Percentiles rank a stretch among this genome's conserved stretches.
Conservation (phyloP, 140 eudicot species). For the Ambrosia hybrid region DNA sequence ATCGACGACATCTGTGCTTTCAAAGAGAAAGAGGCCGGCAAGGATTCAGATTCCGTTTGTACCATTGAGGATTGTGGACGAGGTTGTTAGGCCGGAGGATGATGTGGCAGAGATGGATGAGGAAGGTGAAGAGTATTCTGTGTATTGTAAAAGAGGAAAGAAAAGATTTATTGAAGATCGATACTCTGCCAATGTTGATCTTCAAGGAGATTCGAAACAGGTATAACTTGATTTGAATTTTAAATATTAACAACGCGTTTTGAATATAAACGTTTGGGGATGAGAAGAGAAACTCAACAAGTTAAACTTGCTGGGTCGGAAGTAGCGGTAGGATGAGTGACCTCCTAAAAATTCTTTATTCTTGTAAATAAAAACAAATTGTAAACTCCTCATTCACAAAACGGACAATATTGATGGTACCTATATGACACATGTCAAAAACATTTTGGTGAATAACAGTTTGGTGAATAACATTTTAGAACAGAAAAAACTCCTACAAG, state of each 20-base stretch:
- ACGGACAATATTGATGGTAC: no score
- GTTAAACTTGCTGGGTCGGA: no score
- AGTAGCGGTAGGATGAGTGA: no score
- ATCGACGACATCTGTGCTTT: conserved; percentile 28
- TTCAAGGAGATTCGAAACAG: conserved; percentile 67
- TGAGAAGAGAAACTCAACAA: no score
- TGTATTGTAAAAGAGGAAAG: conserved; percentile 73
- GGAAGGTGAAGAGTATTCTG: conserved; percentile 62
- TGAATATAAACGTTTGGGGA: neutral
- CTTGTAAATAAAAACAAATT: no score
- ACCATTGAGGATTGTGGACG: conserved; percentile 31
- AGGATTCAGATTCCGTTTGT: conserved; percentile 62
- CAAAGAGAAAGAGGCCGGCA: conserved; percentile 77
- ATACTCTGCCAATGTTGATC: conserved; percentile 46
- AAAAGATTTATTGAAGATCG: conserved; percentile 76
- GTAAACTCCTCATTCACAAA: no score
- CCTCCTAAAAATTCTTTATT: no score
- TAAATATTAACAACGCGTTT: neutral
- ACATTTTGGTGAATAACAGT: no score
- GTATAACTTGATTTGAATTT: conserved; percentile 29
- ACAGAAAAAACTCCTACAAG: no score
- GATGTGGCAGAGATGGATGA: conserved; percentile 52
- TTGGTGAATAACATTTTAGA: no score
- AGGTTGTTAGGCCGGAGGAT: conserved; percentile 32
- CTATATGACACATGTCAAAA: no score